A percentile compares a stretch with the other conserved stretches of the same genome.
Conservation (phyloP, 208 protist genomes). For the Leishmania lainsoni region DNA sequence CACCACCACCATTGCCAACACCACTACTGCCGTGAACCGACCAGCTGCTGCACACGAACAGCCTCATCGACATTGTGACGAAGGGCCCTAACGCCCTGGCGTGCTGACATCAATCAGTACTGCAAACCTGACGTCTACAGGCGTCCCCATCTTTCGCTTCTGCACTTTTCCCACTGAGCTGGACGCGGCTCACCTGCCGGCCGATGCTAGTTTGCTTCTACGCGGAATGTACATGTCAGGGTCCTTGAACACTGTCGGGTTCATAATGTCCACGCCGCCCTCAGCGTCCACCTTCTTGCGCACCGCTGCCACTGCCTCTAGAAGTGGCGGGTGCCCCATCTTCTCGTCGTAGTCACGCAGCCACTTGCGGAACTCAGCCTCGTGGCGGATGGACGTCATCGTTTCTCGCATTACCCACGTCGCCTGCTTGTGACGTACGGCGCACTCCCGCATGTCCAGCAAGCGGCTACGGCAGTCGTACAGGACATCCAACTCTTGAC, state of each 20-base stretch:
- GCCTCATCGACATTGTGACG: background rate
- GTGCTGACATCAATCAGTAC: background rate
- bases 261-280: slow-evolving; percentile 73
- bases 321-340: slow-evolving; percentile 80
- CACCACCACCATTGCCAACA: background rate
- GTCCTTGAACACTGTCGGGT: slow-evolving; percentile 88
- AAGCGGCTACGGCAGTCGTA: slow-evolving; percentile 88
- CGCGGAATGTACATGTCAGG: slow-evolving; percentile 76
- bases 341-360: slow-evolving; percentile 75
- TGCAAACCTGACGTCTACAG: background rate
- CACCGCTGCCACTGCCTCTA: slow-evolving; percentile 76
- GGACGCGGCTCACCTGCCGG: background rate
- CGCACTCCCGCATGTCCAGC: slow-evolving; percentile 84
- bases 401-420: slow-evolving; percentile 88
- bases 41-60: background rate
- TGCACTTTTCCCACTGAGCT: too few relatives aligned
- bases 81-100: background rate
- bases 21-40: background rate
- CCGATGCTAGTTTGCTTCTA: background rate
- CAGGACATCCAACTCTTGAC: slow-evolving; percentile 84
- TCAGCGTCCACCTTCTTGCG: slow-evolving; percentile 61
- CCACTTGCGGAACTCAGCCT: slow-evolving; percentile 72
- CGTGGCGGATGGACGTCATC: slow-evolving; percentile 75
- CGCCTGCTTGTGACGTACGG: slow-evolving; percentile 78
- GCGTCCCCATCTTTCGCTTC: background rate